Percentiles rank a stretch among this genome's conserved stretches.
Conservation (phyloP, 2,329 filamentous ascomycete genomes). For the Fusarium burgessii region DNA sequence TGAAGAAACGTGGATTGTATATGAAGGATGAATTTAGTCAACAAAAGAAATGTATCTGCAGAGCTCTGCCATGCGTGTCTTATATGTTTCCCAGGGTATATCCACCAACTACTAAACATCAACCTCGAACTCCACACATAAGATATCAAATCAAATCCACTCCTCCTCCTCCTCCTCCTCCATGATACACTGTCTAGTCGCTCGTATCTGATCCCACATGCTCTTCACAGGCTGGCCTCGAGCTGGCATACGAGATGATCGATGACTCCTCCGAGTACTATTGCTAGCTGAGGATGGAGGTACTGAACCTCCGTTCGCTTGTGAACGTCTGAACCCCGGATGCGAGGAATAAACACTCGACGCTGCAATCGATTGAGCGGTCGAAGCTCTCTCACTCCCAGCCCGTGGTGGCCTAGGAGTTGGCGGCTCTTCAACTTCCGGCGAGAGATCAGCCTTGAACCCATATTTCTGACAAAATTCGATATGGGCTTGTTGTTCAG, state of each 20-base stretch:
- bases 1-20: background rate
- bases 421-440: background rate
- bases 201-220: slow-evolving; percentile 5
- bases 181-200: background rate
- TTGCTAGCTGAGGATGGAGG: background rate
- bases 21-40: background rate
- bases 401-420: background rate
- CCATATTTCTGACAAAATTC: slow-evolving; percentile 24
- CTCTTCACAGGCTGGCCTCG: background rate
- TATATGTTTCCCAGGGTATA: slow-evolving; percentile 16
- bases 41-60: slow-evolving; percentile 17
- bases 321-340: slow-evolving; percentile 27
- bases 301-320: background rate
- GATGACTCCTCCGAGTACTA: background rate
- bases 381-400: background rate
- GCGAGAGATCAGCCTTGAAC: background rate
- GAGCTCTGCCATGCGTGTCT: background rate
- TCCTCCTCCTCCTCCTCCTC: background rate
- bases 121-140: slow-evolving; percentile 1
- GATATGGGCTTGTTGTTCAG: slow-evolving; percentile 15
- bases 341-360: slow-evolving; percentile 41
- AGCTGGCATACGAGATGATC: background rate
- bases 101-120: slow-evolving; percentile 2
- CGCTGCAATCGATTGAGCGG: background rate
- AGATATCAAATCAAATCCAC: background rate